A percentile compares a stretch with the other conserved stretches of the same genome.
Conservation (phyloP, 108 stramenopile genomes). For the Nitzschia sp. region DNA sequence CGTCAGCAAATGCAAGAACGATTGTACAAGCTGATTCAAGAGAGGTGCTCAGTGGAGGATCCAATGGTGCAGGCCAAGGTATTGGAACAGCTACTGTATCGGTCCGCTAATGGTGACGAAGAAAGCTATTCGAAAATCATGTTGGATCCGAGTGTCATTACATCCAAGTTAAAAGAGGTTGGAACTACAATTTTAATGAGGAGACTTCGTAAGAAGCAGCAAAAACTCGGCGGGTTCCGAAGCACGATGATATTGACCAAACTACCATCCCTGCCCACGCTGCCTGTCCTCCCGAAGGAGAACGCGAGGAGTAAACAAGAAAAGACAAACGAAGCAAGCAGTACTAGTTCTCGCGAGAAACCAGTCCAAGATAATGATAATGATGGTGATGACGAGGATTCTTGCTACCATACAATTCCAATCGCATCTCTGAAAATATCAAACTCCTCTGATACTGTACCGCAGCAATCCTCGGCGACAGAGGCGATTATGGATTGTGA, state of each 20-base stretch:
- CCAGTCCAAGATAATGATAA: not conserved
- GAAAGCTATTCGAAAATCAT: not conserved
- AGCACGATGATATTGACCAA: constrained; percentile 9
- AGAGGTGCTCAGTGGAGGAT: constrained; percentile 1
- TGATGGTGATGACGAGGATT: not conserved
- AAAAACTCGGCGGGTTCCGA: constrained; percentile 1
- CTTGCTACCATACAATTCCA: no score
- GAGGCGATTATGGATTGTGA: no score
- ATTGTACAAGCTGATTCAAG: constrained; percentile 5
- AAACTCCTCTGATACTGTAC: no score
- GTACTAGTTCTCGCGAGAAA: not conserved
- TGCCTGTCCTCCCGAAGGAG: no score
- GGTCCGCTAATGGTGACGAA: not conserved
- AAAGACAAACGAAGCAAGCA: not conserved
- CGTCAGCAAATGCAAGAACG: not conserved
- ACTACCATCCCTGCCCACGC: not conserved
- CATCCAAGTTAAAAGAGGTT: constrained; percentile 2
- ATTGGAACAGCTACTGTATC: constrained; percentile 5
- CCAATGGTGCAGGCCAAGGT: not conserved
- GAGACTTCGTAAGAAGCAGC: not conserved
- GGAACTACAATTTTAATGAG: not conserved
- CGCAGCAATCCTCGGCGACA: no score
- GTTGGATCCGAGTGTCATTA: not conserved
- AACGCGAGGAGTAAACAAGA: no score
- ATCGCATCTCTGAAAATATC: no score